Percentiles rank a stretch among this genome's conserved stretches.
Evolutionary conservation across 257 asterid species (phyloP).

Genomic region (Sherardia arvensis): DNA sequence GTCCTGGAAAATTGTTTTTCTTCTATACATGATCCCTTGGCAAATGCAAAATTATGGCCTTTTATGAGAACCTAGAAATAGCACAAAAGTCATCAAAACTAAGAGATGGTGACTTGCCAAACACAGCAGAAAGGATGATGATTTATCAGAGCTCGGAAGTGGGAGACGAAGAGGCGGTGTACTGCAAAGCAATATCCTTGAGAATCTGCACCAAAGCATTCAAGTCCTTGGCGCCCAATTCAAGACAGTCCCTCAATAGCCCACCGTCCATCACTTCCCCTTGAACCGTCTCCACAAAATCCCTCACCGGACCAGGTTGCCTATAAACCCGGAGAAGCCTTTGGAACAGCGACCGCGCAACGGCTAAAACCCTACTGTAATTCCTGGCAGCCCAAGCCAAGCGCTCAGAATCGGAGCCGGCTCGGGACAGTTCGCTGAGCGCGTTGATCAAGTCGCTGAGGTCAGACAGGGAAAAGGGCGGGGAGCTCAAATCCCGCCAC

Average conservation of each 20-base stretch:
- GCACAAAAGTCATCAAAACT: neutral
- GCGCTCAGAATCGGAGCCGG: constrained; percentile 46
- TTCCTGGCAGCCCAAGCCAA: constrained; percentile 49
- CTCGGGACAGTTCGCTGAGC: constrained; percentile 34
- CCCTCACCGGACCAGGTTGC: constrained; percentile 55
- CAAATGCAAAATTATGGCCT: neutral
- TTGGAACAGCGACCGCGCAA: constrained; percentile 38
- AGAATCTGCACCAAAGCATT: constrained; percentile 42
- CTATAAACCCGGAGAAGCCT: constrained; percentile 42
- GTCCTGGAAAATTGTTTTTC: neutral
- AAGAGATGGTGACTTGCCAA: neutral
- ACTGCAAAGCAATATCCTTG: constrained; percentile 47
- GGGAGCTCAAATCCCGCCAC: constrained; percentile 34
- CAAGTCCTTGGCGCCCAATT: constrained; percentile 52
- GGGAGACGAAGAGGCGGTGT: constrained; percentile 26
- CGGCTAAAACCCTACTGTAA: constrained; percentile 34
- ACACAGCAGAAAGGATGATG: neutral
- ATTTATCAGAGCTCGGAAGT: constrained; percentile 42
- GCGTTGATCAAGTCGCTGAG: constrained; percentile 37
- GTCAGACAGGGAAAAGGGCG: constrained; percentile 41
- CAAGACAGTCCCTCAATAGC: constrained; percentile 67
- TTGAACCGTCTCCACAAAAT: constrained; percentile 41
- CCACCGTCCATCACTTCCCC: constrained; percentile 61
- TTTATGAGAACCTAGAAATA: neutral
- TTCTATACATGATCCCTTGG: neutral